Evolutionary conservation across 768 basidiomycete genomes (phyloP), one percentile per base, ranked within the genome.

Genomic region (Kwoniella newhampshirensis): DNA sequence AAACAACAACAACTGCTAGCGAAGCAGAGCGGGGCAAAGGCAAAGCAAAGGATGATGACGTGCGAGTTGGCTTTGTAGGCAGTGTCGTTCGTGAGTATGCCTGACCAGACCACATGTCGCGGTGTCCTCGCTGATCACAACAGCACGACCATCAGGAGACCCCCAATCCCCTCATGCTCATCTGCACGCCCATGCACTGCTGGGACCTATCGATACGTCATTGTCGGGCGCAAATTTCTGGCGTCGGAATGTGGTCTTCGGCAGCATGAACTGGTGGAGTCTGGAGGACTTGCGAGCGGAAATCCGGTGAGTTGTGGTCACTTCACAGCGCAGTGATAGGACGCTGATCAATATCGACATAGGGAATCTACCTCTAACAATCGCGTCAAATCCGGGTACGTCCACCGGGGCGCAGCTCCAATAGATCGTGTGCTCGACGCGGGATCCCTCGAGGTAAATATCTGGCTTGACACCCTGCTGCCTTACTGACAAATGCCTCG

Each of bases 361-460:
- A 90, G 89, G 45, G 88, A 91, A 76, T 82, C 84, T 18, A 84
- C 85, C 2, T 85, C 87, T 13, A 91, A 90, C 70, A 90, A 91
- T 76, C 85, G 88, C 39, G 78, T 91, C 71, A 89, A 88, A 71
- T 88, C 88, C 6, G 87, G 87, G 20, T 83, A 87, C 37, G 37
- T 58, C 37, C 81, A 82, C 56, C 82, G 87, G 23, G 62, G 63
- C 3, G 67, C 69, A 47, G 84, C 86, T 8, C 87, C 88, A 37
- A 89, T 90, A 59, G 87, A 88, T 75, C 76, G 75, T 66, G 85
- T 91, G 6, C 87, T 87, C 1, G 76, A 80, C 17, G 89, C 88
- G 1, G 88, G 88, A 5, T 62, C 71, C 9, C 23, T 44, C 12
- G 28, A 51, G 13, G 71, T 70, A 36, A 54, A 66, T 63, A 12